Conservation (phyloP, 345 rosid genomes). For the Isatis tinctoria region DNA sequence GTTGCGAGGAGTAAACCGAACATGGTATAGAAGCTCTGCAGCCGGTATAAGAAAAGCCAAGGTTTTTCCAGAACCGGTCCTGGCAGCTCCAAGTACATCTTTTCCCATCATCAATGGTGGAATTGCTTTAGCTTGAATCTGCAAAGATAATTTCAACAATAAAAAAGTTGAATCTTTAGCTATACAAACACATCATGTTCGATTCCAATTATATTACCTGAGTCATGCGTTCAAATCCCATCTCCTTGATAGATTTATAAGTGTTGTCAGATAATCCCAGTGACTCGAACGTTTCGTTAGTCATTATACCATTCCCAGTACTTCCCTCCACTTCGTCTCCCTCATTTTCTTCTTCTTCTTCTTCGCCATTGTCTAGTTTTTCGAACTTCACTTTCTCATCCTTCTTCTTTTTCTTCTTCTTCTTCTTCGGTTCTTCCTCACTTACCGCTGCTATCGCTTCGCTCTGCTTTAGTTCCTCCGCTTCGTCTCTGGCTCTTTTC, state of each 20-base stretch:
- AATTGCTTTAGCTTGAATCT: slow-evolving; percentile 91
- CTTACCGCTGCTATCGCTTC: neutral
- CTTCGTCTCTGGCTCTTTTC: slow-evolving; percentile 19
- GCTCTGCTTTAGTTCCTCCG: neutral
- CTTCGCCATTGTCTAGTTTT: slow-evolving; percentile 1
- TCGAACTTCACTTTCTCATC: neutral
- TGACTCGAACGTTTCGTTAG: slow-evolving; percentile 60
- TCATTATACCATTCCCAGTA: slow-evolving; percentile 68
- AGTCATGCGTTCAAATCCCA: slow-evolving; percentile 72
- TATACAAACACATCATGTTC: neutral
- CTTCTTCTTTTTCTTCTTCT: slow-evolving; percentile 30
- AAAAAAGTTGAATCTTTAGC: neutral
- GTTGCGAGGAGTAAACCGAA: slow-evolving; percentile 66
- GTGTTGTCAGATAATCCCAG: slow-evolving; percentile 68
- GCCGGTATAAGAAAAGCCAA: slow-evolving; percentile 93
- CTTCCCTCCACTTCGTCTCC: slow-evolving; percentile 20
- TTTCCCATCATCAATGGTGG: slow-evolving; percentile 77
- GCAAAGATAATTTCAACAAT: neutral
- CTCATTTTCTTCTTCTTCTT: neutral
- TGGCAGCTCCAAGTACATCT: slow-evolving; percentile 97
- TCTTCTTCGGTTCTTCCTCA: slow-evolving; percentile 20
- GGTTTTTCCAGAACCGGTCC: slow-evolving; percentile 97
- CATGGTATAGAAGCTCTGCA: slow-evolving; percentile 66
- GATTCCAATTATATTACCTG: slow-evolving; percentile 42
- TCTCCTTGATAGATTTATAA: slow-evolving; percentile 60